Evolutionary conservation across 2,329 filamentous ascomycete genomes (phyloP), one percentile per base, ranked within the genome.

Genomic region (Ilyonectria mors-panacis): DNA sequence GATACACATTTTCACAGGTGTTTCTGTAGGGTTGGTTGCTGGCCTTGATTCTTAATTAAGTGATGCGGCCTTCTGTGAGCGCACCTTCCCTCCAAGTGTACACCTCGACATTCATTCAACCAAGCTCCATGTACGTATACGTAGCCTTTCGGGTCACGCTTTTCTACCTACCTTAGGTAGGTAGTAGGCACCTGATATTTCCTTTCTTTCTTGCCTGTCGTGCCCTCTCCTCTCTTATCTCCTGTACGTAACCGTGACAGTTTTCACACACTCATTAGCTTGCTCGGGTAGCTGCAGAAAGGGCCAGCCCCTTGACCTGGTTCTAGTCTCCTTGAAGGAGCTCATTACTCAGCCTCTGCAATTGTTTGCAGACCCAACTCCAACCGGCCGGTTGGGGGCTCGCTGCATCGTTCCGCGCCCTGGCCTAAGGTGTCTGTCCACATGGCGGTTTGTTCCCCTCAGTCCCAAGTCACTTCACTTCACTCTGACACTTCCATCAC

Each of bases 221-320:
- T 42, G 8, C n/a, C 15, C n/a, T 17, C 15, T n/a, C n/a, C n/a
- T 35, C 19, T n/a, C 28, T 33, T 33, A 30, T 35, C 50, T 53
- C 12, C 63, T 63, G 62, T 62, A 45, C 54, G 71, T 35, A 59
- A 47, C 71, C 64, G 58, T 50, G 51, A 54, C 37, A 35, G 28
- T 39, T 54, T 54, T 57, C 54, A 66, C 44, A 50, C 47, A 55
- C 30, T 21, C 30, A 53, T 17, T 37, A 30, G 7, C 30, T 33
- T 33, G 50, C n/a, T 53, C 30, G 39, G 35, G 54, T 53, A n/a
- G 28, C 8, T 53, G 50, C 50, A 37, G 50, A 53, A 53, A 35
- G 8, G 19, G 50, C 8, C 50, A 21, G 50, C 30, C 30, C 6
- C 6, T 35, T 21, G 28, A 35, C 15, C n/a, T 12, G 13, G 28